Evolutionary conservation across 129 eudicot genomes (phyloP), one percentile per base, ranked within the genome.

Genomic region (Ambrosia trifida): DNA sequence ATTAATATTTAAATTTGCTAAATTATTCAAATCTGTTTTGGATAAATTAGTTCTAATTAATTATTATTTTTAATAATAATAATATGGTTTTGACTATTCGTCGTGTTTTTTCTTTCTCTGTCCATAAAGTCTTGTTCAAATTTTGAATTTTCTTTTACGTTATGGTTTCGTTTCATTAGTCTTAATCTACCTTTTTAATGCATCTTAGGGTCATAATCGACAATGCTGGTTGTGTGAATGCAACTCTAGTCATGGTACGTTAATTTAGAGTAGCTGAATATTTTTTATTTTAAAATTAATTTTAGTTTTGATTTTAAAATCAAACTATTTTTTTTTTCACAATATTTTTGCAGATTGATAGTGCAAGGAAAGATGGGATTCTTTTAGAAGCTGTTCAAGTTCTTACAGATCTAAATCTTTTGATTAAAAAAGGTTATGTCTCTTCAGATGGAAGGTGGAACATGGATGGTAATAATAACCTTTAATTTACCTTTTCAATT

Each of bases 401-500:
- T 36, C 79, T 92, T 62, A 85, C 91, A 4, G 98, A 92, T 87
- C 78, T 86, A 49, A 87, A 92, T 73, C 91, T 92, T 38, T 83
- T 86, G 1, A 92, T 92, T 40, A 83, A 92, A 76, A 92, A 92
- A 67, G 96, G 95, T 30, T 92, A 92, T 79, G 82, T 92, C 30
- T 92, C 91, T 3, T 92, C 98, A 4, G 98, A 92, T 76, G 98
- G 98, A 32, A 78, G 95, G 54, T 92, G 98, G 98, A 89, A 84
- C 84, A 92, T 92, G 98, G 98, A 92, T 76, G 96, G 96, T 90
- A 75, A 40, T 40, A 6, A n/a, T n/a, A 40, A 72, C 72, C 16
- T 40, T 64, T n/a, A n/a, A n/a, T n/a, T n/a, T 24, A 24, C 28
- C 1, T 24, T 24, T 24, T 24, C 28, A 24, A 24, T 24, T 24